Evolutionary conservation across 1,139 yeast species (phyloP).

Genomic region (Blastobotrys indianensis): DNA sequence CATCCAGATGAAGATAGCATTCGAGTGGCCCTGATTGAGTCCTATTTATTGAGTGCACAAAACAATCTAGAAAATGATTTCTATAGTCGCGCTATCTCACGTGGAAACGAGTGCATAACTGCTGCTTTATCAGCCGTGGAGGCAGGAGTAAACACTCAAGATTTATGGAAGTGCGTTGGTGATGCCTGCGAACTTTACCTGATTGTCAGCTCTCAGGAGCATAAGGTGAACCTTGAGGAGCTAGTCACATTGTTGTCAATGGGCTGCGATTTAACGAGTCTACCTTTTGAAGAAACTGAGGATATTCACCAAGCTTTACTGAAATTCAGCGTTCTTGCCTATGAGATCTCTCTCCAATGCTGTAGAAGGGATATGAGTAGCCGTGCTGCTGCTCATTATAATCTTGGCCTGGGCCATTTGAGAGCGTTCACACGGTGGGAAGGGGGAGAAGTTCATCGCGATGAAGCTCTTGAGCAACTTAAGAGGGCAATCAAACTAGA

Average conservation of each 20-base stretch:
- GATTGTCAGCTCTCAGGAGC: conserved; percentile 38
- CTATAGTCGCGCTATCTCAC: conserved; percentile 54
- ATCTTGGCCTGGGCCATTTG: conserved; percentile 62
- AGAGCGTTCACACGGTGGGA: conserved; percentile 42
- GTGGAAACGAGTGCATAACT: conserved; percentile 35
- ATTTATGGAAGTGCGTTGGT: conserved; percentile 51
- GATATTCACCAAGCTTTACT: conserved; percentile 13
- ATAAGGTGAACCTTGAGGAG: conserved; percentile 37
- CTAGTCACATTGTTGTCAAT: conserved; percentile 2
- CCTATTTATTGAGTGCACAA: conserved; percentile 50
- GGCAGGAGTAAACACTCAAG: conserved; percentile 35
- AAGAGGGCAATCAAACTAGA: conserved; percentile 69
- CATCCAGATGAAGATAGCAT: conserved; percentile 54
- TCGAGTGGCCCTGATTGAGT: conserved; percentile 51
- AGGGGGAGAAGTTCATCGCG: conserved; percentile 31
- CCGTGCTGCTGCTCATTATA: conserved; percentile 55
- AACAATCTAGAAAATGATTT: conserved; percentile 55
- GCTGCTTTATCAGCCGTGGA: conserved; percentile 36
- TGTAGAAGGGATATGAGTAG: conserved; percentile 28
- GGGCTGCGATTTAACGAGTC: conserved; percentile 9
- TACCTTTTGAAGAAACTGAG: conserved; percentile 17
- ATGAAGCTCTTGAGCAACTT: conserved; percentile 49
- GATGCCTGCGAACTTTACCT: conserved; percentile 46
- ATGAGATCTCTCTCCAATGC: conserved; percentile 30
- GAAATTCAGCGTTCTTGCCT: conserved; percentile 17